Conservation (phyloP, 2,329 filamentous ascomycete species). For the Pseudogymnoascus sp. region DNA sequence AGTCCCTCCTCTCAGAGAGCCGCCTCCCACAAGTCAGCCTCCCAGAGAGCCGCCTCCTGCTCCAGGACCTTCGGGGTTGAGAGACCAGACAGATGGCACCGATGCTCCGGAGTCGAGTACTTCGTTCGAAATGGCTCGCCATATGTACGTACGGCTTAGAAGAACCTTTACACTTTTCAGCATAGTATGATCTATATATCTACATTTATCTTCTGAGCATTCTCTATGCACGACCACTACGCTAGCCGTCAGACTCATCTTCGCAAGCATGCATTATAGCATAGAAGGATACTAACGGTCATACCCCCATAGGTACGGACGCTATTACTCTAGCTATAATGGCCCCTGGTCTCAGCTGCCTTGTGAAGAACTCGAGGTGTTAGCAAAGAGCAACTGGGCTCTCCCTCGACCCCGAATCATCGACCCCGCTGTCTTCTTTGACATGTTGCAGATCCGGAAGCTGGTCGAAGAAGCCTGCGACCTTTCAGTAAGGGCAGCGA, state of each 20-base stretch:
- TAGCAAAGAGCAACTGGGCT: slow-evolving; percentile 74
- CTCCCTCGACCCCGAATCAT: slow-evolving; percentile 68
- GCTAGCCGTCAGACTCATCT: not conserved
- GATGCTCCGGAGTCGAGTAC: not conserved
- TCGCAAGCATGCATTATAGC: not conserved
- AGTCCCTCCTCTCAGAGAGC: not conserved
- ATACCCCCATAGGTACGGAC: slow-evolving; percentile 60
- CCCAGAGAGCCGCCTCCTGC: not conserved
- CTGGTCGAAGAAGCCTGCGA: slow-evolving; percentile 74
- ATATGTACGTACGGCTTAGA: slow-evolving; percentile 49
- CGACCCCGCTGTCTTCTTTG: slow-evolving; percentile 74
- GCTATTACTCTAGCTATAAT: slow-evolving; percentile 76
- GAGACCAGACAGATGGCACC: not conserved
- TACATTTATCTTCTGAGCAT: not conserved
- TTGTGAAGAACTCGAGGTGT: slow-evolving; percentile 68
- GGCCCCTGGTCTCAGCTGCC: slow-evolving; percentile 78
- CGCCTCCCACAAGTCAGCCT: not conserved
- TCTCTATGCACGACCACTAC: not conserved
- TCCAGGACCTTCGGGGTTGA: not conserved
- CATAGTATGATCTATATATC: not conserved
- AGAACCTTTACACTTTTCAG: not conserved
- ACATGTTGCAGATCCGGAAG: slow-evolving; percentile 73
- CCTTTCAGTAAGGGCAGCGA: slow-evolving; percentile 69
- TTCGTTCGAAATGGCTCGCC: slow-evolving; percentile 35
- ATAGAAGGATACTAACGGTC: not conserved